phyloP scores from a whole-genome alignment of 1,284 basidiomycete genomes.

The Kwoniella shivajii region DNA sequence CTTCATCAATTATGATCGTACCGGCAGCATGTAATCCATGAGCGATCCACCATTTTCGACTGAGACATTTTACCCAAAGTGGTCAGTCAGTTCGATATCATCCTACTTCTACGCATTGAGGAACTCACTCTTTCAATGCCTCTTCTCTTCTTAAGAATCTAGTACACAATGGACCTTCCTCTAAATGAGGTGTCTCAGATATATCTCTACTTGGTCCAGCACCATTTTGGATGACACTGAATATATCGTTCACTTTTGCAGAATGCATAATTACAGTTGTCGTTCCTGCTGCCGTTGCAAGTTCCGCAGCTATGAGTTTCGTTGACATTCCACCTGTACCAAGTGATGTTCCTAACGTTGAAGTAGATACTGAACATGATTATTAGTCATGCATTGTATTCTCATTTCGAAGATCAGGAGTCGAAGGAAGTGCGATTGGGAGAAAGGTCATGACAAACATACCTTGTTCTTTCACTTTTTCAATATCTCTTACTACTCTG shows the following conservation, averaged over 20 bases:
- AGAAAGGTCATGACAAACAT: constrained; percentile 12
- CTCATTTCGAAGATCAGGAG: neutral
- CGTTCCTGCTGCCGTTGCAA: constrained; percentile 95
- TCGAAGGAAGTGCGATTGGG: neutral
- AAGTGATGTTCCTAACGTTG: constrained; percentile 85
- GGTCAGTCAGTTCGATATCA: neutral
- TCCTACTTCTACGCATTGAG: neutral
- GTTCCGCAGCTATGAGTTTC: constrained; percentile 96
- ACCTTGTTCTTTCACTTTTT: constrained; percentile 80
- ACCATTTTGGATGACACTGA: constrained; percentile 71
- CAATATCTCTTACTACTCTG: constrained; percentile 78
- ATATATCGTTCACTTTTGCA: constrained; percentile 74
- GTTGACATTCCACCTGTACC: constrained; percentile 99
- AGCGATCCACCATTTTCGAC: constrained; percentile 89
- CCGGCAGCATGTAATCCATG: constrained; percentile 90
- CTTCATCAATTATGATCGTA: constrained; percentile 75
- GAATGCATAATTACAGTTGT: constrained; percentile 88
- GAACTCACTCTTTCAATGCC: constrained; percentile 70
- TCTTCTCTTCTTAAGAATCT: constrained; percentile 74
- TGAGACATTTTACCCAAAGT: constrained; percentile 20
- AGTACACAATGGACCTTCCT: constrained; percentile 67
- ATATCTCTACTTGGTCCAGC: constrained; percentile 38
- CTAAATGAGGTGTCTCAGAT: constrained; percentile 32
- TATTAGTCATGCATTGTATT: neutral
- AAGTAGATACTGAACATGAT: constrained; percentile 71